Evolutionary conservation across 2,329 filamentous ascomycete genomes (phyloP).

Genomic region (Neoascochyta sp.): DNA sequence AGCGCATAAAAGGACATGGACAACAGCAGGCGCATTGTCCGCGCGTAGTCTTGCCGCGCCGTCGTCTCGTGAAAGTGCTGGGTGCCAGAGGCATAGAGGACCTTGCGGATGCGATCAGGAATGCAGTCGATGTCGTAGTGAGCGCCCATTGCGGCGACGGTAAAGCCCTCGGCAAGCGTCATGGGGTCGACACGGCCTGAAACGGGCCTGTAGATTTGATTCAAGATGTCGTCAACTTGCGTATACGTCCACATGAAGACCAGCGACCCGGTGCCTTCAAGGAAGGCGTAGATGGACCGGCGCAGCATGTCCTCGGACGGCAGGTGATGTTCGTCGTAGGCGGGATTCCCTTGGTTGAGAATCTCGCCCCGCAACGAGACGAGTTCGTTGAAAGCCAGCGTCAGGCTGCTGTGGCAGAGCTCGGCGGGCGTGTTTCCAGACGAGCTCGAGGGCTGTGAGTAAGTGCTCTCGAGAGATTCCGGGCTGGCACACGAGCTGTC

Average conservation of each 20-base stretch:
- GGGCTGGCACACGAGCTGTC: constrained; percentile 26
- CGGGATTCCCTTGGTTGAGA: constrained; percentile 16
- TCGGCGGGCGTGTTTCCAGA: constrained; percentile 23
- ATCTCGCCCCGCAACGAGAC: constrained; percentile 31
- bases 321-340: constrained; percentile 26
- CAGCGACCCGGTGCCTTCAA: constrained; percentile 35
- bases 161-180: constrained; percentile 37
- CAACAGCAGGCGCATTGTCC: constrained; percentile 36
- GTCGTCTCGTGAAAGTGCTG: constrained; percentile 33
- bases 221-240: constrained; percentile 32
- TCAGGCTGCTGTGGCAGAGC: constrained; percentile 34
- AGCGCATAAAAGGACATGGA: constrained; percentile 37
- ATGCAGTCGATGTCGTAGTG: constrained; percentile 38
- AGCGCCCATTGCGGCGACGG: constrained; percentile 35
- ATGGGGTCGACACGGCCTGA: constrained; percentile 26
- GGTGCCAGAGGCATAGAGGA: constrained; percentile 35
- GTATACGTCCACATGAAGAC: constrained; percentile 35
- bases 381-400: constrained; percentile 35
- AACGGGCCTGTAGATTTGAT: constrained; percentile 33
- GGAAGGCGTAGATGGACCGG: constrained; percentile 34
- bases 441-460: constrained; percentile 17
- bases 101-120: constrained; percentile 27
- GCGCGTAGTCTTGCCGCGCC: constrained; percentile 27
- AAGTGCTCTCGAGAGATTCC: constrained; percentile 28
- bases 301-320: constrained; percentile 28